These are phyloP conservation scores for Conticribra weissflogii DNA, from an alignment of 108 stramenopile genomes.

Conservation along the genomic window DNA sequence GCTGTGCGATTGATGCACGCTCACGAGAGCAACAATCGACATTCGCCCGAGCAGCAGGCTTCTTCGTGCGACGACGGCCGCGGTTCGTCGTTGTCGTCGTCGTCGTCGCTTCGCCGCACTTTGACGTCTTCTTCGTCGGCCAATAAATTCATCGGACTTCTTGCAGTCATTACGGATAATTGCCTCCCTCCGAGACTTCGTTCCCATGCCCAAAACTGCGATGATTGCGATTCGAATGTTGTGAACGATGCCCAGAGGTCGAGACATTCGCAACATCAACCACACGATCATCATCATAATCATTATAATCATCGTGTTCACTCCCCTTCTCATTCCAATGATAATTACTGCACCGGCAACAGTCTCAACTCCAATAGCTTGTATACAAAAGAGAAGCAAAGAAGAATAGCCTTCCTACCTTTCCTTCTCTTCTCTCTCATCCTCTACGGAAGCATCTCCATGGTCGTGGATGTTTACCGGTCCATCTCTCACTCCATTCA, in stretches of 20 bases:
- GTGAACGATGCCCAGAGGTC: background rate
- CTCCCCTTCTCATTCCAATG: constrained; percentile 1
- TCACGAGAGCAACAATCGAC: too few relatives aligned
- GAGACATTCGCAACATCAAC: background rate
- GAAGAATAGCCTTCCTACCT: background rate
- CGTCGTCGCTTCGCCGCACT: too few relatives aligned
- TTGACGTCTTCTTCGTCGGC: too few relatives aligned
- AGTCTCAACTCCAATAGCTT: background rate
- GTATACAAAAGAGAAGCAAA: background rate
- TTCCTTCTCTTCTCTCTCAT: constrained; percentile 13
- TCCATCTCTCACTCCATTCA: constrained; percentile 1
- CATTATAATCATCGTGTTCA: background rate
- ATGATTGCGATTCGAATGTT: background rate
- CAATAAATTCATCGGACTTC: too few relatives aligned
- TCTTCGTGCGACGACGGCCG: too few relatives aligned
- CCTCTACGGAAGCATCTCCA: constrained; percentile 15
- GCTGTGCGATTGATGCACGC: too few relatives aligned
- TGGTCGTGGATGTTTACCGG: constrained; percentile 14
- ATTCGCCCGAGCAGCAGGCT: too few relatives aligned
- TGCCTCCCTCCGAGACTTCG: constrained; percentile 9
- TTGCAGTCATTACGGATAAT: constrained; percentile 9
- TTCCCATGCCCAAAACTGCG: background rate
- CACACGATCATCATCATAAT: background rate
- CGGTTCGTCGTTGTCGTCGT: too few relatives aligned
- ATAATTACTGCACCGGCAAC: too few relatives aligned